Conservation (phyloP, 1,139 yeast genomes). For the Pichia sp. region DNA sequence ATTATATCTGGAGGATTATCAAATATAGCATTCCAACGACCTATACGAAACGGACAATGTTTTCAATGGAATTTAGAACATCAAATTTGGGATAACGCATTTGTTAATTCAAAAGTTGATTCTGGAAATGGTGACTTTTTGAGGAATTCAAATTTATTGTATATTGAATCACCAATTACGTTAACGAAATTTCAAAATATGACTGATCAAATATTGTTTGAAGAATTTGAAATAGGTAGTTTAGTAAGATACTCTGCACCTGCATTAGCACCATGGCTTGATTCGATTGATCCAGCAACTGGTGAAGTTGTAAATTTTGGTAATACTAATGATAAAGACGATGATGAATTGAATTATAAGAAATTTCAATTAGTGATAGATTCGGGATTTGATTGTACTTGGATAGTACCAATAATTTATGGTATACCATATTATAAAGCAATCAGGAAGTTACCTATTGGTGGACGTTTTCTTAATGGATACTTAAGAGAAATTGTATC, state of each 20-base stretch:
- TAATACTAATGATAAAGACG: constrained; percentile 33
- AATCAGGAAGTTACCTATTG: constrained; percentile 68
- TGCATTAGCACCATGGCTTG: constrained; percentile 65
- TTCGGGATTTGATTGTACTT: constrained; percentile 82
- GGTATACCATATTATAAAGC: constrained; percentile 79
- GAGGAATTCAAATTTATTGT: constrained; percentile 43
- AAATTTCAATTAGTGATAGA: constrained; percentile 81
- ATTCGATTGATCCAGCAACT: constrained; percentile 1
- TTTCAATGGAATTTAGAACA: constrained; percentile 90
- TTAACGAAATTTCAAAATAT: constrained; percentile 77
- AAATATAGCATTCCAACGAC: constrained; percentile 69
- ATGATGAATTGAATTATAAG: constrained; percentile 12
- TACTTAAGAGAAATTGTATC: constrained; percentile 77
- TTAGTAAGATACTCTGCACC: constrained; percentile 61
- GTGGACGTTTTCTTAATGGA: constrained; percentile 81
- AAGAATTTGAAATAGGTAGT: constrained; percentile 77
- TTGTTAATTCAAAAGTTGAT: constrained; percentile 33
- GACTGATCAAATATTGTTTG: constrained; percentile 89
- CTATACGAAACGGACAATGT: constrained; percentile 82
- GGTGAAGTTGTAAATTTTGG: not conserved
- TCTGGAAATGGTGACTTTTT: constrained; percentile 39
- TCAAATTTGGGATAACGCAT: constrained; percentile 86
- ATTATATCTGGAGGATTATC: constrained; percentile 30
- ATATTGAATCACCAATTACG: constrained; percentile 77
- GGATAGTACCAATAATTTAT: constrained; percentile 77